phyloP scores from a whole-genome alignment of 2,329 filamentous ascomycete genomes.

The Ophiocordyceps robertsii region DNA sequence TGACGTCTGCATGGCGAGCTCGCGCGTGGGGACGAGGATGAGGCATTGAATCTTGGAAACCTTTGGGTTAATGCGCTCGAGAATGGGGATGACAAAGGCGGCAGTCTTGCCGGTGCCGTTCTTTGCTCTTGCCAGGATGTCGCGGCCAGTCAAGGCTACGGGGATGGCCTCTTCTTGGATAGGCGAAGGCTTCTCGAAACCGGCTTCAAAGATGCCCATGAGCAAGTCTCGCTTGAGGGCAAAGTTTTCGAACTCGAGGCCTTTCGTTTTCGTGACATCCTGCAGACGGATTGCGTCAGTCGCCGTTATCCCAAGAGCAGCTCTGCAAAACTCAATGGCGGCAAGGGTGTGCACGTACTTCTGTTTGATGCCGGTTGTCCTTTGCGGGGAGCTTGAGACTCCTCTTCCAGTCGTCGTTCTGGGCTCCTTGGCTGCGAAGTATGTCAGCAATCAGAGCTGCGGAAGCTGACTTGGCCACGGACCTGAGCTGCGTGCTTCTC shows the following conservation, averaged over 20 bases:
- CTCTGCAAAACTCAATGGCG: neutral
- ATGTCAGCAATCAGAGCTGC: constrained; percentile 7
- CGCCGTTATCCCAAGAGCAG: neutral
- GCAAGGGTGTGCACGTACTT: constrained; percentile 40
- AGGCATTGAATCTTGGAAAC: constrained; percentile 92
- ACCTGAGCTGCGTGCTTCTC: constrained; percentile 28
- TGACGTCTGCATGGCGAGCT: constrained; percentile 94
- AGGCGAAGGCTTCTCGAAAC: constrained; percentile 95
- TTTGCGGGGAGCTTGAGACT: constrained; percentile 57
- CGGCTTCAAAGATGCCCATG: constrained; percentile 99
- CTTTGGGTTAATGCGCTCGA: constrained; percentile 95
- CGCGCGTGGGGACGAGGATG: constrained; percentile 90
- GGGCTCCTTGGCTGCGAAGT: constrained; percentile 28
- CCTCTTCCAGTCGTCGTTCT: constrained; percentile 57
- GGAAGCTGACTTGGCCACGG: constrained; percentile 8
- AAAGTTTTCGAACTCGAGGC: constrained; percentile 95
- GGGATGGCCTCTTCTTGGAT: constrained; percentile 99
- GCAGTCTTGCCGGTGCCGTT: constrained; percentile 98
- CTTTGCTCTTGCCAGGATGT: constrained; percentile 92
- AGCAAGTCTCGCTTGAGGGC: constrained; percentile 86
- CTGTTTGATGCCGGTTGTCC: constrained; percentile 69
- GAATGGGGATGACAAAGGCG: constrained; percentile 88
- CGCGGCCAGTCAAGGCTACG: constrained; percentile 85
- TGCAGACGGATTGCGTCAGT: constrained; percentile 18
- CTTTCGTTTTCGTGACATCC: constrained; percentile 98